Evolutionary conservation across 768 basidiomycete species (phyloP), one percentile per base, ranked within the genome.

Genomic region (Lentinula raphanica): DNA sequence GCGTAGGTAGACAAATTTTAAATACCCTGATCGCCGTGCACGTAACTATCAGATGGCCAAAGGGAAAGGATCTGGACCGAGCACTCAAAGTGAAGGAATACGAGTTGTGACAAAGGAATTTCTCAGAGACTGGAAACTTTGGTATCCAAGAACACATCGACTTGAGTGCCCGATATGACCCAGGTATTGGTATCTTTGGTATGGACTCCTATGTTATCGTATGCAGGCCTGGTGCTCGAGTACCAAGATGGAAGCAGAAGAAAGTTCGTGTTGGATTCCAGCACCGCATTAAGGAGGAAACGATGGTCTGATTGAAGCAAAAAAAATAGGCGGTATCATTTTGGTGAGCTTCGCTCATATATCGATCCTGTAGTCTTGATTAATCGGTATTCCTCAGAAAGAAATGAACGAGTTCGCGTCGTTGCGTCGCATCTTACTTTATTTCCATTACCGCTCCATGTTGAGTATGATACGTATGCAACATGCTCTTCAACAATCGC

Each of bases 41-140:
- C 76, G 94, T 95, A 68, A 99, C 96, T 72, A 97, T 99, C 79
- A 92, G 96, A 67, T 96, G 96, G 28, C 96, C 96, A 65, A 99
- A 99, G 79, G 96, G 95, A 36, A 96, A 98, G 84, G 96, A 99
- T 72, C 82, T 99, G 67, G 96, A 99, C 81, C 92, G 96, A 67
- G 96, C 94, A 46, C 82, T 99, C 74, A 99, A 98, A 77, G 97
- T 98, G 70, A 99, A 99, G 85, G 97, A 99, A 79, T 98, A 99
- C 83, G 97, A 99, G 79, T 79, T 99, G 75, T 85, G 87, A 71
- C 91, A 93, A 76, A 86, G 84, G 74, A 98, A 98, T 87, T 98
- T 97, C 79, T 96, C 93, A 64, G 93, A 93, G 76, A 97, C 94
- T 60, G 96, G 96, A 59, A 98, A 98, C 89, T 99, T 99, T 72